Evolutionary conservation across 148 eudicot genomes (phyloP).

Genomic region (Polygonum maritimum): DNA sequence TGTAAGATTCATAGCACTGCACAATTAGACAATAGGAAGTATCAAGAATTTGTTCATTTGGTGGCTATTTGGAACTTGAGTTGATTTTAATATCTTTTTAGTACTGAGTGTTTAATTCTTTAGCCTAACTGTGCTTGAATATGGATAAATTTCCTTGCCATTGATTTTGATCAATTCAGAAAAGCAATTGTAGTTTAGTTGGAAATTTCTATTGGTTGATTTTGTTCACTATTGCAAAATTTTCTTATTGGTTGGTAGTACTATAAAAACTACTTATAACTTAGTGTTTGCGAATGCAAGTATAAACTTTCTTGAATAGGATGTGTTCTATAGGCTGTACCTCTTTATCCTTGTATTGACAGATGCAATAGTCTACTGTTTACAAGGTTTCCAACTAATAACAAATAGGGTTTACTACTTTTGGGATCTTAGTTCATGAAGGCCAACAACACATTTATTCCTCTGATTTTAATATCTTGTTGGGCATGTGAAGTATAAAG

Average conservation of each 20-base stretch:
- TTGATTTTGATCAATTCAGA: background rate
- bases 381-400: background rate
- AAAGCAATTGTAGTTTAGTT: background rate
- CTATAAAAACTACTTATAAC: background rate
- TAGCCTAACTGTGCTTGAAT: background rate
- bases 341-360: background rate
- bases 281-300: background rate
- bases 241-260: background rate
- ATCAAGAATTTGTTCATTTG: no score
- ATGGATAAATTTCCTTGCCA: background rate
- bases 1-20: no score
- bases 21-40: no score
- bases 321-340: background rate
- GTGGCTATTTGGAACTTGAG: background rate
- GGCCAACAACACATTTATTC: background rate
- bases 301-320: background rate
- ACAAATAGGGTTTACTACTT: background rate
- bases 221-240: background rate
- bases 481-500: no score
- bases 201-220: background rate
- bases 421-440: background rate
- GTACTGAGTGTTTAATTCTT: background rate
- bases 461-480: no score
- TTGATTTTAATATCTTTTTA: background rate
- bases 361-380: background rate